phyloP scores from a whole-genome alignment of 805 yeast genomes.

The Kregervanrija pseudodelftensis region DNA sequence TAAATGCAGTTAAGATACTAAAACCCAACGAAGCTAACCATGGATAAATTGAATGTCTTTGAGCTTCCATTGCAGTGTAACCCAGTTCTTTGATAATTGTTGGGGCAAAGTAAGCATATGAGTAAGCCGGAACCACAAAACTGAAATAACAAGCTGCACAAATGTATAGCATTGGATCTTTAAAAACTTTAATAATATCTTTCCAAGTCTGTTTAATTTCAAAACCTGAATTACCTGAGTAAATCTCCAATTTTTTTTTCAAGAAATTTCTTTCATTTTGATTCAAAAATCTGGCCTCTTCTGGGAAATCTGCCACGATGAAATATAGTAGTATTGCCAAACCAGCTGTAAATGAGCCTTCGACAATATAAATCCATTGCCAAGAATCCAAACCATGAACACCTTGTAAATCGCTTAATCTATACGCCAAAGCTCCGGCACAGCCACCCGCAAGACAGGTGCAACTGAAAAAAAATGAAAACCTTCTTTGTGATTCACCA shows the following conservation, averaged over 20 bases:
- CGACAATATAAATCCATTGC: conserved; percentile 40
- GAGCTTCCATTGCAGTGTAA: conserved; percentile 65
- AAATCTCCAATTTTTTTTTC: conserved; percentile 52
- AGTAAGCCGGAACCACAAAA: conserved; percentile 63
- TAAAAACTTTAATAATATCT: conserved; percentile 44
- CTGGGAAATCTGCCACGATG: conserved; percentile 65
- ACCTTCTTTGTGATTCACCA: conserved; percentile 60
- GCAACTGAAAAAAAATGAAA: conserved; percentile 61
- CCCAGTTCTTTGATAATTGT: conserved; percentile 56
- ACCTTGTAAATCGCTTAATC: conserved; percentile 49
- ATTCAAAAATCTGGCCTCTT: conserved; percentile 48
- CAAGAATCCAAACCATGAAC: conserved; percentile 35
- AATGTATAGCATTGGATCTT: conserved; percentile 51
- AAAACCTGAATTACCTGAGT: conserved; percentile 42
- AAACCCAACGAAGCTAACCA: conserved; percentile 73
- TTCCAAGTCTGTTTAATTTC: conserved; percentile 38
- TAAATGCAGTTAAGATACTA: conserved; percentile 52
- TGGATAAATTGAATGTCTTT: conserved; percentile 78
- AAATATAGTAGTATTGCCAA: conserved; percentile 32
- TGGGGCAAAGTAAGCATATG: conserved; percentile 69
- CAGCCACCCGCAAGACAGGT: conserved; percentile 76
- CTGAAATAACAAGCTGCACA: conserved; percentile 60
- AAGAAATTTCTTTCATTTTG: conserved; percentile 47
- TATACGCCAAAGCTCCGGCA: conserved; percentile 67
- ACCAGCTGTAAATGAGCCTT: conserved; percentile 31